Evolutionary conservation across 441 rosid genomes (phyloP), one percentile per base, ranked within the genome.

Genomic region (Melastoma candidum): DNA sequence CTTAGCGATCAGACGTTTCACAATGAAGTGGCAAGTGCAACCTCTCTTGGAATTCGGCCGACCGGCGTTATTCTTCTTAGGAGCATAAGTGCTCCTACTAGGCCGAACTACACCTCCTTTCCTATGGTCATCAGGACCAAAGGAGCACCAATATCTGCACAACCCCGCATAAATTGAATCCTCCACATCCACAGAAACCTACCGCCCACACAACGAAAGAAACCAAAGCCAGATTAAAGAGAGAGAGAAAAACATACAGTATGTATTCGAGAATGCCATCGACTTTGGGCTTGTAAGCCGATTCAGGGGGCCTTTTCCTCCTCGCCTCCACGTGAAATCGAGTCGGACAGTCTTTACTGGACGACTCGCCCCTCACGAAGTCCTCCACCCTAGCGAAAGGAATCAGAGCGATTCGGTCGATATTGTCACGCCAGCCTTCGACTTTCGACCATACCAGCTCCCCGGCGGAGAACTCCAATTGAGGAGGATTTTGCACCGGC

Each of bases 271-370:
- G 81, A 78, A 85, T 82, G 48, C 93, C 95, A 71, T 90, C 98
- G 48, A 90, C 93, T 65, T 87, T 90, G 32, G 89, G 81, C 76
- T 90, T 90, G 71, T 72, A 83, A 54, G 74, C 70, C 36, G 74
- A 57, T 57, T 63, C 66, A 3, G 78, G 69, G 29, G 81, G 53
- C 54, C 83, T 73, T 7, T 90, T 77, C 48, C 98, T 67, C 68
- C 97, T 77, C 58, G 96, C 90, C 77, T 90, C 96, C 11, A 85
- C 96, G 70, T 90, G 93, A 73, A 90, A 87, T 50, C 88, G 80
- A 0, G 96, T 74, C 7, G 96, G 96, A 51, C 93, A 85, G 32
- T 83, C 93, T 71, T 77, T 81, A 62, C 75, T 81, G 0, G 85
- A 76, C 57, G 88, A 87, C 61, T 90, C 96, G 13, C 96, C 96